Base-by-base conservation (phyloP, 2,329 filamentous ascomycete species). In the Penicillium concentricum region DNA sequence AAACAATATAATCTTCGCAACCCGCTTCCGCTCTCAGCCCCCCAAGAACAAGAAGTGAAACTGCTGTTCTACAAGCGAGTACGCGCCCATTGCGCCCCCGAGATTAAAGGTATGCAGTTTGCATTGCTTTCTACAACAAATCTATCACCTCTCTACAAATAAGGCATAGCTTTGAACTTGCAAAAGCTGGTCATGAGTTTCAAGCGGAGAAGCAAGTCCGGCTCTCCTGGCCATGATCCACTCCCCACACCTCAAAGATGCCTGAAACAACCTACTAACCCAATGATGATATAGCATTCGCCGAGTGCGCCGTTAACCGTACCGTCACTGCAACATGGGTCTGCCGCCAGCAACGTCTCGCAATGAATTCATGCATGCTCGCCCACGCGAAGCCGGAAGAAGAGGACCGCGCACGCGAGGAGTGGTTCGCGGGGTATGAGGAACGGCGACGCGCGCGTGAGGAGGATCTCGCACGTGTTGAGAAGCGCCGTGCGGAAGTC, bases 331-430 rank as follows among this genome's bases (percentile, higher is more conserved):
- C 94, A 57, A 89, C 92, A 13, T 97, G 94, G 81, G 84, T 87
- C 51, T 99, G 94, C 79, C 88, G 91, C 52, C 77, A 82, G 47
- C 83, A 92, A 70, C 89, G 92, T 68, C 86, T 88, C 61, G 81
- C 83, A 35, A 99, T 99, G 94, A 99, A 99, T 78, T 82, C 80
- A 60, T 99, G 94, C 79, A 97, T 99, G 92, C 82, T 92, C 65
- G 76, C 82, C 54, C 89, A 95, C 78, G 92, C 93, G 54, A 95
- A 90, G 62, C 89, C 87, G 61, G 86, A 84, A 53, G 91, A 95
- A 73, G 84, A 95, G 75, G 94, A 99, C 77, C 87, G 86, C 24
- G 94, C 94, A 61, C 82, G 94, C 51, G 90, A 92, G 74, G 92
- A 97, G 72, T 99, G 94, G 94, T 97, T 97, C 74, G 85, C 86